These are phyloP conservation scores for Thelonectria rubi DNA, from an alignment of 2,329 filamentous ascomycete species.

Conservation along the genomic window DNA sequence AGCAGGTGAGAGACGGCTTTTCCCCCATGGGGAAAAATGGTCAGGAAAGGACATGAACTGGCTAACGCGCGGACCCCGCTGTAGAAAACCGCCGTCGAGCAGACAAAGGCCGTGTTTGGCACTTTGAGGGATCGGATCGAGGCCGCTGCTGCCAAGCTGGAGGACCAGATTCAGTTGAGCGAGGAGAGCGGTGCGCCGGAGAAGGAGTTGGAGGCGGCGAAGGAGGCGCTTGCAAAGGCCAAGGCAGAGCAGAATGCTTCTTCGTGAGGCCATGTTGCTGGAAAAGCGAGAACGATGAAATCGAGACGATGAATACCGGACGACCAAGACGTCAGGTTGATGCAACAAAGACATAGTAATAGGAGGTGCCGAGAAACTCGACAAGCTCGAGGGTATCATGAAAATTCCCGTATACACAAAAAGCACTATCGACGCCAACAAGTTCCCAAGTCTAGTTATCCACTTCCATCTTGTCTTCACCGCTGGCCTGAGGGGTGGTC, in stretches of 20 bases:
- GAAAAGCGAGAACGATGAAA: neutral
- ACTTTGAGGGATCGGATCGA: conserved; percentile 75
- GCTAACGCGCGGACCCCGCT: neutral
- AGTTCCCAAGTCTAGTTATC: conserved; percentile 52
- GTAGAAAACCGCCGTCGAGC: conserved; percentile 81
- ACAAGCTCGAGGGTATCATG: conserved; percentile 42
- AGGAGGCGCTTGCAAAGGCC: conserved; percentile 60
- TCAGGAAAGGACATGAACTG: no score
- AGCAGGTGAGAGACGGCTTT: conserved; percentile 72
- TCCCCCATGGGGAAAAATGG: no score
- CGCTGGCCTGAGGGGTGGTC: conserved; percentile 56
- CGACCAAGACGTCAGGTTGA: conserved; percentile 26
- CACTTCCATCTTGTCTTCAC: conserved; percentile 72
- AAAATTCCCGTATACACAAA: conserved; percentile 28
- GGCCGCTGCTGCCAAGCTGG: conserved; percentile 75
- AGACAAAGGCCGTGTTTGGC: conserved; percentile 86
- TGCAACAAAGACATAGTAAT: neutral
- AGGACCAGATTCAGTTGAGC: conserved; percentile 76
- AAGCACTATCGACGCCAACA: neutral
- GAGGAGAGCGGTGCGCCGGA: conserved; percentile 56
- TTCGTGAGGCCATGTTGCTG: conserved; percentile 12
- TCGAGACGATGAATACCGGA: conserved; percentile 24
- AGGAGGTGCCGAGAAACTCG: conserved; percentile 26
- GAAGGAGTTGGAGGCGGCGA: conserved; percentile 65
- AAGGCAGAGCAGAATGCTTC: conserved; percentile 46